These are phyloP conservation scores for Gossypium laxum DNA, from an alignment of 441 rosid species.

Conservation along the genomic window DNA sequence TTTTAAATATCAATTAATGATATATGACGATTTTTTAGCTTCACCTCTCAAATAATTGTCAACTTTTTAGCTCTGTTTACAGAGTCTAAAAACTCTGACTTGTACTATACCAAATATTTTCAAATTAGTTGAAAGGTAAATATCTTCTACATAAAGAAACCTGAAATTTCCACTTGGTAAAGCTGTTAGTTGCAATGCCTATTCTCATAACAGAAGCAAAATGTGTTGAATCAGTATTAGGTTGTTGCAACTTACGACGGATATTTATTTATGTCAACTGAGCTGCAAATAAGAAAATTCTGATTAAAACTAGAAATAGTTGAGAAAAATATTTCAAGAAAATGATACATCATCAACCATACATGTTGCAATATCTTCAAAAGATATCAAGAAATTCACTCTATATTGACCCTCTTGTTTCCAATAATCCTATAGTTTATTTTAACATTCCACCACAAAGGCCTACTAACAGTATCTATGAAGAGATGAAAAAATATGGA, in stretches of 20 bases:
- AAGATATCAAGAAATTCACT: background rate
- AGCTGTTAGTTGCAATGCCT: background rate
- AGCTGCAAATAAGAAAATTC: background rate
- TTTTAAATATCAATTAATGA: too few relatives aligned
- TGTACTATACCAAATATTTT: background rate
- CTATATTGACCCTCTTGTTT: background rate
- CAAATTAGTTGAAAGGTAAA: conserved; percentile 1
- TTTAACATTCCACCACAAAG: background rate
- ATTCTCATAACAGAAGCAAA: background rate
- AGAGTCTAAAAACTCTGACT: background rate
- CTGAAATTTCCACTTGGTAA: background rate
- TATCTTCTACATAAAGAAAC: conserved; percentile 2
- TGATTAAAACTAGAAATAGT: background rate
- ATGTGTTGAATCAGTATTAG: background rate
- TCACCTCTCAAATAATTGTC: background rate
- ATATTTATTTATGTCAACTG: background rate
- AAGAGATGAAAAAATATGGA: background rate
- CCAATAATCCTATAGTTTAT: background rate
- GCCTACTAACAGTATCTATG: background rate
- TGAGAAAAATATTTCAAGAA: background rate
- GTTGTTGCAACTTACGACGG: background rate
- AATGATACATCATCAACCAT: background rate
- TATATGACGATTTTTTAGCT: too few relatives aligned
- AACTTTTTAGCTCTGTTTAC: background rate
- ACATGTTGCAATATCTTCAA: background rate